phyloP scores from a whole-genome alignment of 208 protist genomes.

The Acanthamoeba lenticulata region DNA sequence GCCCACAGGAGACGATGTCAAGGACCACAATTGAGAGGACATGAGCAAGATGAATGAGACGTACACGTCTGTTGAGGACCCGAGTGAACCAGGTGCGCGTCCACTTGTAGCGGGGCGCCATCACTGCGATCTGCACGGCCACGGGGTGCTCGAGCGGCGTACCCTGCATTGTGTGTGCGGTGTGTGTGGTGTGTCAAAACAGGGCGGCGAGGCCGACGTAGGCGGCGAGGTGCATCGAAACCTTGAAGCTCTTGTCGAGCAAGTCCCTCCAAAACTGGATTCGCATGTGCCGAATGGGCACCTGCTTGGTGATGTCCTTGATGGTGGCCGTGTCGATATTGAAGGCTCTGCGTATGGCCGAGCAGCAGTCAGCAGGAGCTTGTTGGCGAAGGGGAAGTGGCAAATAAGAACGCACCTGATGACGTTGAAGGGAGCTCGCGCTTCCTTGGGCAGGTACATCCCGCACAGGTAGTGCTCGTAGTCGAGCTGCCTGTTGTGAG shows the following conservation, averaged over 20 bases:
- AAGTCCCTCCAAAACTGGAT: slow-evolving; percentile 54
- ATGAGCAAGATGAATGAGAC: neutral
- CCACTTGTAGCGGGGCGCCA: neutral
- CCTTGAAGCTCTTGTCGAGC: neutral
- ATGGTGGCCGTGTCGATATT: slow-evolving; percentile 54
- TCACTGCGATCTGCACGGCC: neutral
- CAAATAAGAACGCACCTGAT: neutral
- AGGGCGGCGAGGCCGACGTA: neutral
- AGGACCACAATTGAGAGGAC: neutral
- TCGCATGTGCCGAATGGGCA: neutral
- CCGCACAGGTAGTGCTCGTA: slow-evolving; percentile 65
- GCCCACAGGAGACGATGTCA: neutral
- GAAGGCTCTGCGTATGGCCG: slow-evolving; percentile 21
- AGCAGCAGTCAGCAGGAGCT: neutral
- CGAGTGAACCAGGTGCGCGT: slow-evolving; percentile 60
- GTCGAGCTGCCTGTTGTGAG: neutral
- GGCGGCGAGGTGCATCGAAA: neutral
- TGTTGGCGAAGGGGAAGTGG: neutral
- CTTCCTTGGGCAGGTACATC: slow-evolving; percentile 66
- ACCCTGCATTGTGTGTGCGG: neutral
- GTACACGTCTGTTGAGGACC: slow-evolving; percentile 31
- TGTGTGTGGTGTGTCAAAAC: neutral
- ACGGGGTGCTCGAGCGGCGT: neutral
- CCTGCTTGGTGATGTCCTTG: slow-evolving; percentile 54
- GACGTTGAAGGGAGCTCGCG: neutral